Conservation (phyloP, 1,139 yeast genomes). For the Debaryomycetaceae sp. region DNA sequence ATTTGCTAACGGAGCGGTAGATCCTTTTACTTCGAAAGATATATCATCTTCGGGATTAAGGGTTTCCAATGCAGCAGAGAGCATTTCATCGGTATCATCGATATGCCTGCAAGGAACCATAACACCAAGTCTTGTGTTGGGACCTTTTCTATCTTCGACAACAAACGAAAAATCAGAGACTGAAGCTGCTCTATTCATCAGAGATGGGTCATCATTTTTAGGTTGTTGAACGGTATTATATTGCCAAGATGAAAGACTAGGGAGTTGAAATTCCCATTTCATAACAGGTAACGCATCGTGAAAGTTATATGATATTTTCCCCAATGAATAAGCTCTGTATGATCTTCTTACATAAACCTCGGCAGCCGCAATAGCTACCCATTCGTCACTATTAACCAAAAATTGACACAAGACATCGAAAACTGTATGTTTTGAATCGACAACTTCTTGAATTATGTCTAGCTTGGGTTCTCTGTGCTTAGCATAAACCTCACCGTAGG, state of each 20-base stretch:
- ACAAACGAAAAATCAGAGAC: slow-evolving; percentile 89
- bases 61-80: slow-evolving; percentile 71
- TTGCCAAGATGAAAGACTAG: slow-evolving; percentile 63
- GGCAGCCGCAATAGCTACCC: slow-evolving; percentile 93
- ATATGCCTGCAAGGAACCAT: slow-evolving; percentile 78
- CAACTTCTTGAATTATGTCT: slow-evolving; percentile 80
- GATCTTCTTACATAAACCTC: slow-evolving; percentile 97
- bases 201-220: slow-evolving; percentile 28
- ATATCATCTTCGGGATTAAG: slow-evolving; percentile 51
- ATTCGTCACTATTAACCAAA: slow-evolving; percentile 76
- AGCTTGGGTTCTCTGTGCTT: slow-evolving; percentile 81
- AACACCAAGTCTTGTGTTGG: slow-evolving; percentile 75
- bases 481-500: slow-evolving; percentile 78
- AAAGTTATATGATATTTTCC: slow-evolving; percentile 64
- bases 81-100: slow-evolving; percentile 85
- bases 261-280: slow-evolving; percentile 90
- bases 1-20: slow-evolving; percentile 52
- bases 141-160: slow-evolving; percentile 47
- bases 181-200: slow-evolving; percentile 82
- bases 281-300: slow-evolving; percentile 65
- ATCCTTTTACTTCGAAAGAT: slow-evolving; percentile 24
- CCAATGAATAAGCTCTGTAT: slow-evolving; percentile 90
- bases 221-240: slow-evolving; percentile 60
- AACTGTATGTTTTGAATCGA: slow-evolving; percentile 93
- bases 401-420: slow-evolving; percentile 94